phyloP scores from a whole-genome alignment of 1,284 basidiomycete genomes.

The Porogramme epimiltina region DNA sequence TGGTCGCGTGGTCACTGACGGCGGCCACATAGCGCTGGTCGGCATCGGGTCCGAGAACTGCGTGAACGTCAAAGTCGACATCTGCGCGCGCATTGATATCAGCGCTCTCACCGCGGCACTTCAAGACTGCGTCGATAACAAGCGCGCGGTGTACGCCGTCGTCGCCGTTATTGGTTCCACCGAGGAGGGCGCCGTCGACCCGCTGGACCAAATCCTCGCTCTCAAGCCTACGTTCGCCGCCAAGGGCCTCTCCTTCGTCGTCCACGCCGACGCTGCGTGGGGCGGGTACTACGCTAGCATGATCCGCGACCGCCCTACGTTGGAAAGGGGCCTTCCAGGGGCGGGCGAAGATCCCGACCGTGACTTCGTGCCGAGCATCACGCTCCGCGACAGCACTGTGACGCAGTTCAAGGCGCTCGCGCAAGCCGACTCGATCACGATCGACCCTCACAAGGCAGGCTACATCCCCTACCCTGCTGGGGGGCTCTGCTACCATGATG shows the following conservation, averaged over 20 bases:
- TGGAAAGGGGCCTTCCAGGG: no score
- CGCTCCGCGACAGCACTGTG: conserved; percentile 27
- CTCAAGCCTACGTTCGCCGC: conserved; percentile 36
- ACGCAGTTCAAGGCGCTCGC: conserved; percentile 23
- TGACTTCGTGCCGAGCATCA: conserved; percentile 30
- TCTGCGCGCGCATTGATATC: conserved; percentile 39
- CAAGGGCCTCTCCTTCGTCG: conserved; percentile 41
- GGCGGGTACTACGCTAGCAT: conserved; percentile 47
- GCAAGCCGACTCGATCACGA: conserved; percentile 41
- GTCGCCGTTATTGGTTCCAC: conserved; percentile 48
- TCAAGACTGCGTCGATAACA: conserved; percentile 31
- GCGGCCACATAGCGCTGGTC: conserved; percentile 36
- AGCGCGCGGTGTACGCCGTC: conserved; percentile 43
- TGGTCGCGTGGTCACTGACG: no score
- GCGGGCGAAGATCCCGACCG: conserved; percentile 3
- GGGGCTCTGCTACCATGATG: conserved; percentile 43
- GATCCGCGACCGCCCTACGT: no score
- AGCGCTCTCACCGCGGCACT: conserved; percentile 32
- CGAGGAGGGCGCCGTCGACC: conserved; percentile 47
- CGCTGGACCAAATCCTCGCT: conserved; percentile 39
- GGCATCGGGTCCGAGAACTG: conserved; percentile 46
- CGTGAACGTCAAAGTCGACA: conserved; percentile 39
- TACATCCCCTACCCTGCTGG: conserved; percentile 49
- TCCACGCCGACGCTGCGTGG: conserved; percentile 49
- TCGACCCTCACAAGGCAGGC: conserved; percentile 50